Evolutionary conservation across 257 asterid genomes (phyloP).

Genomic region (Solanum rostratum): DNA sequence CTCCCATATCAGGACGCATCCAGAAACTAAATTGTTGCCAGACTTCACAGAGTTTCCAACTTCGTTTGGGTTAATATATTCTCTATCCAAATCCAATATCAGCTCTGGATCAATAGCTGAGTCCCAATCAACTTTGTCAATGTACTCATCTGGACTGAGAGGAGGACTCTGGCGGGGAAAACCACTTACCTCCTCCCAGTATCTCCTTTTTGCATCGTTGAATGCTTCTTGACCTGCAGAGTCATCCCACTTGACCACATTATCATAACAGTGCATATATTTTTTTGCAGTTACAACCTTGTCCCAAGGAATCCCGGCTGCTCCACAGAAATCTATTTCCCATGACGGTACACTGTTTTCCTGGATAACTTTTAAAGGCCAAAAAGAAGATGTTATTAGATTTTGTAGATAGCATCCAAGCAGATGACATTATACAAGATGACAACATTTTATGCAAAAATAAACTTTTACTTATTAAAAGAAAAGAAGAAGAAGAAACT

Average conservation of each 20-base stretch:
- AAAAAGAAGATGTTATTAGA: neutral
- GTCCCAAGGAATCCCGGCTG: slow-evolving; percentile 56
- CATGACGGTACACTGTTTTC: slow-evolving; percentile 43
- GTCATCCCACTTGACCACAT: slow-evolving; percentile 68
- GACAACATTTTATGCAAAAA: neutral
- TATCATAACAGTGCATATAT: slow-evolving; percentile 53
- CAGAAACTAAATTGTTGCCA: slow-evolving; percentile 13
- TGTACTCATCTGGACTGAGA: slow-evolving; percentile 55
- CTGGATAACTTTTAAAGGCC: slow-evolving; percentile 15
- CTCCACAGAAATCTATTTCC: slow-evolving; percentile 75
- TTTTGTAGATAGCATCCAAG: neutral
- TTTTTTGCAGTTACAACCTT: slow-evolving; percentile 62
- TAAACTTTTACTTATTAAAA: neutral
- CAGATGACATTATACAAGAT: neutral
- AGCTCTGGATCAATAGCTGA: slow-evolving; percentile 49
- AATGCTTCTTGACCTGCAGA: slow-evolving; percentile 75
- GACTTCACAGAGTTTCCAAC: slow-evolving; percentile 13
- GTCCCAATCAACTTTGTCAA: slow-evolving; percentile 71
- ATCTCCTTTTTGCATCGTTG: slow-evolving; percentile 51
- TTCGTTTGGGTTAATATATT: slow-evolving; percentile 48
- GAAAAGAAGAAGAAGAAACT: neutral
- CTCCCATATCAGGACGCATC: slow-evolving; percentile 5
- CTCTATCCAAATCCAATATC: slow-evolving; percentile 60
- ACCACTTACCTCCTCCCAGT: slow-evolving; percentile 51
- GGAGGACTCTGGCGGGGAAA: slow-evolving; percentile 44